phyloP scores from a whole-genome alignment of 352 stramenopile genomes.

The Phytophthora palmivora region DNA sequence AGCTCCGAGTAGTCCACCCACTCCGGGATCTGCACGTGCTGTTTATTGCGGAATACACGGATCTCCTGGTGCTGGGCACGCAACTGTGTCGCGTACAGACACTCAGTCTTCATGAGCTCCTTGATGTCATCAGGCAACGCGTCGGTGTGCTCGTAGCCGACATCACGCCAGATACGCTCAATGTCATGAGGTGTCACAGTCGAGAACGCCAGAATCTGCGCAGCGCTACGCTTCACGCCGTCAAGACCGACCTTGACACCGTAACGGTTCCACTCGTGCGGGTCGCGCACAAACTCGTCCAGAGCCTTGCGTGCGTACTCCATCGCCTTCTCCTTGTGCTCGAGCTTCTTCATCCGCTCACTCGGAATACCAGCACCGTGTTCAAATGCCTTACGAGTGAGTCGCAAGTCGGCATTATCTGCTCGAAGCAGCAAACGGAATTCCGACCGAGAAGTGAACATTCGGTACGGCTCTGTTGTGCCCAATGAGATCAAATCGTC shows the following conservation, averaged over 20 bases:
- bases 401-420: conserved; percentile 97
- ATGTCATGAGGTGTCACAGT: conserved; percentile 63
- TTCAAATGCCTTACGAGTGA: conserved; percentile 94
- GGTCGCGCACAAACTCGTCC: conserved; percentile 65
- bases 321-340: conserved; percentile 86
- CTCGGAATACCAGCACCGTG: conserved; percentile 71
- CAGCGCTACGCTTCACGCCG: conserved; percentile 82
- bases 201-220: conserved; percentile 76
- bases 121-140: conserved; percentile 50
- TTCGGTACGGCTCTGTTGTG: conserved; percentile 98
- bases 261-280: conserved; percentile 87
- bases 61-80: conserved; percentile 96
- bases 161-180: conserved; percentile 61
- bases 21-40: conserved; percentile 93
- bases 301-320: conserved; percentile 56
- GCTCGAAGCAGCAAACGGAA: conserved; percentile 85
- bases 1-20: conserved; percentile 94
- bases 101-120: conserved; percentile 83
- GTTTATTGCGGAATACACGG: conserved; percentile 93
- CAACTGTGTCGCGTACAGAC: conserved; percentile 95
- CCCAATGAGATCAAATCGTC: conserved; percentile 98
- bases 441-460: conserved; percentile 98
- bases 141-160: conserved; percentile 59
- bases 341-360: conserved; percentile 82
- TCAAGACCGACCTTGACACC: conserved; percentile 80